Evolutionary conservation across 1,139 yeast genomes (phyloP).

Genomic region (Saccharomyces hybrid): DNA sequence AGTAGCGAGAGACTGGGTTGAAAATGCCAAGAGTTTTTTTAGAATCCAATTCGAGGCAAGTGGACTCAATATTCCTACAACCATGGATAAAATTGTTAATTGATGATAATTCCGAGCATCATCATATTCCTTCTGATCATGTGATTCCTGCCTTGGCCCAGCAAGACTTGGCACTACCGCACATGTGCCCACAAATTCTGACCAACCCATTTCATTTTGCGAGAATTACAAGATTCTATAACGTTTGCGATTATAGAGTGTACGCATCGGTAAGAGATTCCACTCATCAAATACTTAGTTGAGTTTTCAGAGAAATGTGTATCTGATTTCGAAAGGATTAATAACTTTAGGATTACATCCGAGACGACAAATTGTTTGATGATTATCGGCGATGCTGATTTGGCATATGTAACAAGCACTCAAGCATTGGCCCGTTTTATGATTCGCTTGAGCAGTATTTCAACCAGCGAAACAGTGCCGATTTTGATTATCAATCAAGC

Average conservation of each 20-base stretch:
- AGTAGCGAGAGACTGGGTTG: not conserved
- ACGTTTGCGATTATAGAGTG: constrained; percentile 16
- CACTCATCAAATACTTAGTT: constrained; percentile 17
- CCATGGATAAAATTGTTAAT: constrained; percentile 13
- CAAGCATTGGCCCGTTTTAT: not conserved
- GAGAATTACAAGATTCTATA: constrained; percentile 16
- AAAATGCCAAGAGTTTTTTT: constrained; percentile 9
- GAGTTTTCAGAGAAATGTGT: constrained; percentile 22
- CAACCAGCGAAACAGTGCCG: constrained; percentile 6
- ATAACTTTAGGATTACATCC: constrained; percentile 15
- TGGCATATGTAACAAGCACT: constrained; percentile 5
- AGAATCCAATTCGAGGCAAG: constrained; percentile 7
- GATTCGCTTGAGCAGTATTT: not conserved
- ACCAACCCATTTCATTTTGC: constrained; percentile 13
- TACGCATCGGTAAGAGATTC: constrained; percentile 19
- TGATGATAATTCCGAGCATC: not conserved
- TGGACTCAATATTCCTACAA: constrained; percentile 9
- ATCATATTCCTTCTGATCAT: constrained; percentile 2
- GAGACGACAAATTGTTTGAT: constrained; percentile 17
- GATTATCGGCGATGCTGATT: constrained; percentile 15
- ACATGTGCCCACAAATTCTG: constrained; percentile 8
- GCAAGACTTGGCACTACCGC: constrained; percentile 7
- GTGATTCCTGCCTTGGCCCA: not conserved
- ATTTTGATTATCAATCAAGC: constrained; percentile 14
- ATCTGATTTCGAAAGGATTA: constrained; percentile 15